Percentiles rank a stretch among this genome's conserved stretches.
Conservation (phyloP, 257 asterid species). For the Nicotiana benthamiana region DNA sequence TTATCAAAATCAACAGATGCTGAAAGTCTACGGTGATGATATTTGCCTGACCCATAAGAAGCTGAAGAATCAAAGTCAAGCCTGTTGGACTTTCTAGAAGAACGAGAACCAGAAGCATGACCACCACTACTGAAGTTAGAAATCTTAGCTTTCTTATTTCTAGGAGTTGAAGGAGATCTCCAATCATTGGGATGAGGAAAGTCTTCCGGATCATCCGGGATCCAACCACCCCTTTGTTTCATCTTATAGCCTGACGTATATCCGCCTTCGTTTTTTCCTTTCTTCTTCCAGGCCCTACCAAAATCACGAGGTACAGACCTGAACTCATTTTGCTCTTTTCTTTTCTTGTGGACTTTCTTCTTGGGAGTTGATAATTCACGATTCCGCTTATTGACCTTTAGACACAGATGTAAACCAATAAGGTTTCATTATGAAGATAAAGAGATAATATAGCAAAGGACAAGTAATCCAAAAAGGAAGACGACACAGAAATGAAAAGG, state of each 20-base stretch:
- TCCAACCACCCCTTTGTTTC: slow-evolving; percentile 76
- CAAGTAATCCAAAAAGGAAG: not conserved
- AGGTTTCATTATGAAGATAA: not conserved
- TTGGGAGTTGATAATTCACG: slow-evolving; percentile 67
- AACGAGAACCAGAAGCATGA: slow-evolving; percentile 34
- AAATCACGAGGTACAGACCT: slow-evolving; percentile 44
- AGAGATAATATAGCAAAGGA: not conserved
- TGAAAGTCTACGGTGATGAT: slow-evolving; percentile 6
- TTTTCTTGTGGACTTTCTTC: slow-evolving; percentile 34
- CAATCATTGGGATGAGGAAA: slow-evolving; percentile 18
- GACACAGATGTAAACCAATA: not conserved
- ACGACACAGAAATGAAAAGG: not conserved
- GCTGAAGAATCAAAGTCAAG: slow-evolving; percentile 22
- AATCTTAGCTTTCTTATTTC: slow-evolving; percentile 20
- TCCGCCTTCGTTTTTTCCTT: slow-evolving; percentile 20
- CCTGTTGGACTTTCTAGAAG: slow-evolving; percentile 27
- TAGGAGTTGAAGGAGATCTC: slow-evolving; percentile 63
- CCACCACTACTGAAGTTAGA: slow-evolving; percentile 22
- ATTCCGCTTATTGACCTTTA: slow-evolving; percentile 46
- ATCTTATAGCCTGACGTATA: slow-evolving; percentile 25
- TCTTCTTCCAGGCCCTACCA: slow-evolving; percentile 29
- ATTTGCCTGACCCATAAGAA: slow-evolving; percentile 28
- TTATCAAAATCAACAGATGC: slow-evolving; percentile 13
- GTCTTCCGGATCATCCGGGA: slow-evolving; percentile 53
- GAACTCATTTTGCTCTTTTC: slow-evolving; percentile 27